Conservation (phyloP, 139 green algal species). For the Micromonas commoda region DNA sequence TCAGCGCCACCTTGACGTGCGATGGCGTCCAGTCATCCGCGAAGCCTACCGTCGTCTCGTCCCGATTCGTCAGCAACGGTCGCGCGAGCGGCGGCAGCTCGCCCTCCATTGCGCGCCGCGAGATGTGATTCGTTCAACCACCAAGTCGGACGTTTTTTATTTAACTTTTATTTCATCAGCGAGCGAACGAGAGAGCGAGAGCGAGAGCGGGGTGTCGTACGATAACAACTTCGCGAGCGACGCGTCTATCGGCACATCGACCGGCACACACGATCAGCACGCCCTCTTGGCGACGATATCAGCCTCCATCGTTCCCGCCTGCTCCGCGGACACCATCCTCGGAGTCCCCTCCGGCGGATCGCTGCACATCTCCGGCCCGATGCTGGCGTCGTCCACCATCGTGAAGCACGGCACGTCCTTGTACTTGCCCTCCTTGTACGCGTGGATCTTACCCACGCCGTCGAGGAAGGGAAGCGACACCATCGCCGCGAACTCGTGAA, state of each 20-base stretch:
- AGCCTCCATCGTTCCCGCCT: neutral
- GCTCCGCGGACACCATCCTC: constrained; percentile 3
- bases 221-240: no score
- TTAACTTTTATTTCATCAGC: no score
- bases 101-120: neutral
- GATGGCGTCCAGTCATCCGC: neutral
- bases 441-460: constrained; percentile 32
- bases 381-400: constrained; percentile 25
- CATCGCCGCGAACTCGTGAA: constrained; percentile 74
- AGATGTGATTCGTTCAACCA: no score
- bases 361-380: constrained; percentile 16
- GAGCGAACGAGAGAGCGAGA: no score
- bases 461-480: constrained; percentile 71
- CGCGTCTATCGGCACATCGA: no score
- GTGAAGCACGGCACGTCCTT: constrained; percentile 31
- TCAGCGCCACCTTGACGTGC: neutral
- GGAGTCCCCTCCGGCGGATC: constrained; percentile 14
- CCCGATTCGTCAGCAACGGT: neutral
- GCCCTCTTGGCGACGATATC: neutral
- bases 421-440: constrained; percentile 27
- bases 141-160: no score
- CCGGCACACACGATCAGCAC: neutral
- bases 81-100: neutral
- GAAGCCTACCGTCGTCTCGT: neutral
- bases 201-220: no score